Conservation (phyloP, 2,329 filamentous ascomycete genomes). For the Sporothrix brunneoviolacea region DNA sequence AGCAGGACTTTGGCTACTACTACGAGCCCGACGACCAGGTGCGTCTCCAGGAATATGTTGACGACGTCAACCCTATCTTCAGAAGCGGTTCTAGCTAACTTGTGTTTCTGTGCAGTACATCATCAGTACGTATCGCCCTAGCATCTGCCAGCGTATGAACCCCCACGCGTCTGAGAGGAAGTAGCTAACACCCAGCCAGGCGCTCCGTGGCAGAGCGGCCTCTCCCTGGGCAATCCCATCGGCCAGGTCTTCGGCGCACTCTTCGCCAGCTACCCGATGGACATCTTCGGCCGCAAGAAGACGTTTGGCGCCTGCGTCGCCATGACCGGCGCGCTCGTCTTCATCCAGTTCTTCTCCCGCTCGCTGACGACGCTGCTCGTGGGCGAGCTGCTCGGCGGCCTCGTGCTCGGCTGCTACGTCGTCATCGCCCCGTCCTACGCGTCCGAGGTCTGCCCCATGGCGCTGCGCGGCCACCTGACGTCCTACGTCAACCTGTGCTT, state of each 20-base stretch:
- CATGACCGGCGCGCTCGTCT: constrained; percentile 46
- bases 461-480: constrained; percentile 50
- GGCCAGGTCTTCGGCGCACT: constrained; percentile 52
- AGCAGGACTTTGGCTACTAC: constrained; percentile 47
- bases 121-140: constrained; percentile 22
- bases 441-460: constrained; percentile 53
- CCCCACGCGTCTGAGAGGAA: too few species aligned
- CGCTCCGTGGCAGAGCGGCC: constrained; percentile 40
- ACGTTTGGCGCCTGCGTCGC: constrained; percentile 39
- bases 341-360: constrained; percentile 57
- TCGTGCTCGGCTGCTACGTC: constrained; percentile 56
- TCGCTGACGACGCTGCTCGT: constrained; percentile 50
- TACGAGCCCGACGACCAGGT: constrained; percentile 31
- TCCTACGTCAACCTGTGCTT: constrained; percentile 57
- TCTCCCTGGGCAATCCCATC: constrained; percentile 48
- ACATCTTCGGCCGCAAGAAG: constrained; percentile 37
- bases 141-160: too few species aligned
- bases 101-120: constrained; percentile 23
- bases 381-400: constrained; percentile 54
- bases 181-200: constrained; percentile 6
- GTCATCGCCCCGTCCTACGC: constrained; percentile 54
- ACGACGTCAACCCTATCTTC: too few species aligned
- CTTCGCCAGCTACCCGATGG: constrained; percentile 40
- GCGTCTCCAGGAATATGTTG: too few species aligned
- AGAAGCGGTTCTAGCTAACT: neutral